Percentiles rank a stretch among this genome's conserved stretches.
Conservation (phyloP, 169 alveolate species). For the Toxoplasma gondii region DNA sequence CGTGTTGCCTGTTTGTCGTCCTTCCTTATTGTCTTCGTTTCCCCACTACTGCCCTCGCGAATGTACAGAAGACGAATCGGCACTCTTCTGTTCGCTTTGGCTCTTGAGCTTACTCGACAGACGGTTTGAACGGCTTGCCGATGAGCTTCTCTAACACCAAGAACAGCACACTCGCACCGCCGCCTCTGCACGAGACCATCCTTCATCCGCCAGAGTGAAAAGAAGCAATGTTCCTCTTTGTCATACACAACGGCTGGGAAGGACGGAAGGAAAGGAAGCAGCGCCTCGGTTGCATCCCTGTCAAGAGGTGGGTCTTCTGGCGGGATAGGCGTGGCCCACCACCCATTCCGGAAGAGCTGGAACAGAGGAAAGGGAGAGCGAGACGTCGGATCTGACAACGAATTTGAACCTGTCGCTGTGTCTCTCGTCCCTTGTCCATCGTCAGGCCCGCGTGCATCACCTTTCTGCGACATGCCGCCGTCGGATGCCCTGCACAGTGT, state of each 20-base stretch:
- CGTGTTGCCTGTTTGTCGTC: no score
- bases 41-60: no score
- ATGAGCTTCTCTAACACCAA: constrained; percentile 66
- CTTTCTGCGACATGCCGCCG: no score
- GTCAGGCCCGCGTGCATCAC: no score
- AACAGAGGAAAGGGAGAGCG: neutral
- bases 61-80: no score
- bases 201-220: constrained; percentile 53
- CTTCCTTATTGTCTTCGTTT: no score
- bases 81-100: no score
- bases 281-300: neutral
- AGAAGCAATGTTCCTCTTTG: constrained; percentile 29
- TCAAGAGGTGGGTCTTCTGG: neutral
- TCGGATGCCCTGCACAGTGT: no score
- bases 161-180: neutral
- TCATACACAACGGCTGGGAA: constrained; percentile 52
- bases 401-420: no score
- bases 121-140: constrained; percentile 66
- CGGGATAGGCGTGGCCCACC: neutral
- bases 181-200: constrained; percentile 65
- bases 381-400: no score
- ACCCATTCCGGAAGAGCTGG: constrained; percentile 3
- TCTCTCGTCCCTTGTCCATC: no score
- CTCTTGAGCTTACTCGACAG: constrained; percentile 5
- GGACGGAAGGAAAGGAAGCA: constrained; percentile 5